phyloP scores from a whole-genome alignment of 768 basidiomycete species.

The Termitomyces eurrhizus region DNA sequence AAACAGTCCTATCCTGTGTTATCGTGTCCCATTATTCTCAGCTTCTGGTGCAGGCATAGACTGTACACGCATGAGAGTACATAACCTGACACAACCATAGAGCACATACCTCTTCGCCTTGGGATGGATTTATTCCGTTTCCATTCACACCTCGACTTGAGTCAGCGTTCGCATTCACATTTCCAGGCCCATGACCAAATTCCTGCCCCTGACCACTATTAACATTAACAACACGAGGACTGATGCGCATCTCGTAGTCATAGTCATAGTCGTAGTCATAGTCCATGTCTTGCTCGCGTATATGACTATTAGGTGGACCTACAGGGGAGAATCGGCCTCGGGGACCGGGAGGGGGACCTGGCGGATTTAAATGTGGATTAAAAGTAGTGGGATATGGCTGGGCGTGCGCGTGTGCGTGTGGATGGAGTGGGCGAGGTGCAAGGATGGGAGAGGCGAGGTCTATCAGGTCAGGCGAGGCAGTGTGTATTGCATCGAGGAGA shows the following conservation, averaged over 20 bases:
- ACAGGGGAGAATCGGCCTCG: background rate
- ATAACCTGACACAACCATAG: background rate
- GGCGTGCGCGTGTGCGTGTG: background rate
- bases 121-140: background rate
- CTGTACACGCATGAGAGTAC: background rate
- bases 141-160: background rate
- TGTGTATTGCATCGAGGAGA: conserved; percentile 32
- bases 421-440: background rate
- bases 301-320: background rate
- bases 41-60: background rate
- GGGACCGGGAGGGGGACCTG: background rate
- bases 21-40: background rate
- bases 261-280: background rate
- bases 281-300: background rate
- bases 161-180: background rate
- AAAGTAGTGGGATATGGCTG: background rate
- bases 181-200: background rate
- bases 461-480: conserved; percentile 14
- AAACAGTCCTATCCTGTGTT: background rate
- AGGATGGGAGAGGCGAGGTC: conserved; percentile 9
- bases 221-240: background rate
- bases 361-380: background rate
- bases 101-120: background rate
- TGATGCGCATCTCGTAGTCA: background rate
- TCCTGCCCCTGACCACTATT: background rate